A percentile compares a stretch with the other conserved stretches of the same genome.
These are phyloP conservation scores for Sarocladium strictum DNA, from an alignment of 2,329 filamentous ascomycete genomes.

Conservation along the genomic window DNA sequence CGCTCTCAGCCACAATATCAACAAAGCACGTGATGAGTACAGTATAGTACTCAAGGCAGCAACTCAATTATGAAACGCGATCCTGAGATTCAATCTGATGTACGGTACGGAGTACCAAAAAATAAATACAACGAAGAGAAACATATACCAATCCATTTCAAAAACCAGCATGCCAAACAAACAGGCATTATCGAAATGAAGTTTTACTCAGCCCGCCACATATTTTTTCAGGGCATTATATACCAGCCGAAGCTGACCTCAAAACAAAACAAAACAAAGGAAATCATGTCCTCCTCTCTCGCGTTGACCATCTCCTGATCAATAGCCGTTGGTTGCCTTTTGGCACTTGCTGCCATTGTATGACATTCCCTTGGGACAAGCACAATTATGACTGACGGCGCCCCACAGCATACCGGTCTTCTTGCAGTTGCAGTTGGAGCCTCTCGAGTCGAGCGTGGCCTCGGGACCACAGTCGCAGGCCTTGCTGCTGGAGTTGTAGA, in stretches of 20 bases:
- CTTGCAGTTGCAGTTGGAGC: conserved; percentile 1
- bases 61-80: no score
- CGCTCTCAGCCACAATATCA: no score
- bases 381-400: conserved; percentile 3
- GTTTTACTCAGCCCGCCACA: no score
- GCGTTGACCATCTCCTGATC: background rate
- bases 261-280: background rate
- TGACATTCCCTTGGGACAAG: background rate
- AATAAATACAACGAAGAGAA: background rate
- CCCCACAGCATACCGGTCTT: conserved; percentile 7
- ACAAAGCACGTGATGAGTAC: no score
- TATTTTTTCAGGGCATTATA: no score
- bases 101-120: no score
- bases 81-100: no score
- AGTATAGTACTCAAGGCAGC: no score
- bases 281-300: background rate
- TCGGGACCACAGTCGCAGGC: background rate
- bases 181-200: no score
- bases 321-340: background rate
- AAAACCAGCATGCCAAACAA: no score
- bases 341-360: conserved; percentile 2
- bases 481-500: background rate
- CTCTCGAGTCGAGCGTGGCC: background rate
- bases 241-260: no score
- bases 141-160: background rate